Percentiles rank a stretch among this genome's conserved stretches.
Evolutionary conservation across 2,329 filamentous ascomycete genomes (phyloP).

Genomic region (Aspergillus jensenii): DNA sequence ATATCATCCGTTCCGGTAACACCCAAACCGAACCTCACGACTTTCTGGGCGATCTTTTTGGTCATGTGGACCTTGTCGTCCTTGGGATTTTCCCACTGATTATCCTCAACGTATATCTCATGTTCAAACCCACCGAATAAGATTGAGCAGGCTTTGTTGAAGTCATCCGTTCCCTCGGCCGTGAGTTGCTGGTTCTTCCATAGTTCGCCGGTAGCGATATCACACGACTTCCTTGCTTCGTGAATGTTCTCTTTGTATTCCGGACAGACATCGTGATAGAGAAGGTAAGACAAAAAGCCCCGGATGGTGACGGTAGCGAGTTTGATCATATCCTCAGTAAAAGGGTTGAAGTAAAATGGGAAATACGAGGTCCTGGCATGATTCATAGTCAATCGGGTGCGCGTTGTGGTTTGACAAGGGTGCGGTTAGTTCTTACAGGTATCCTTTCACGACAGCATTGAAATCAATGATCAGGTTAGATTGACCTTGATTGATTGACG

Average conservation of each 20-base stretch:
- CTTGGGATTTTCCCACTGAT: slow-evolving; percentile 41
- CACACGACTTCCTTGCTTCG: slow-evolving; percentile 66
- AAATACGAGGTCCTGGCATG: slow-evolving; percentile 55
- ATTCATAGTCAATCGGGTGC: slow-evolving; percentile 5
- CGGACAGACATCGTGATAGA: slow-evolving; percentile 80
- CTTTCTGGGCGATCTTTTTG: slow-evolving; percentile 47
- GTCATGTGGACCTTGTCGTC: slow-evolving; percentile 41
- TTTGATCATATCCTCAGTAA: slow-evolving; percentile 54
- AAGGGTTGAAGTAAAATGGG: slow-evolving; percentile 57
- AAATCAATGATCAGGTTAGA: slow-evolving; percentile 79
- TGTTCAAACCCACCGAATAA: slow-evolving; percentile 62
- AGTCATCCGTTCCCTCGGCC: slow-evolving; percentile 66
- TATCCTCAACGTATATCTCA: slow-evolving; percentile 41
- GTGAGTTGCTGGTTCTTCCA: slow-evolving; percentile 56
- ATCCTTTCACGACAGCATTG: slow-evolving; percentile 71
- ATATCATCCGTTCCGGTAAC: slow-evolving; percentile 45
- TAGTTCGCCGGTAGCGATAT: slow-evolving; percentile 66
- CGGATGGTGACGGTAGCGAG: slow-evolving; percentile 67
- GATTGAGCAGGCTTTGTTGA: slow-evolving; percentile 73
- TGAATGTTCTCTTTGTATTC: slow-evolving; percentile 71
- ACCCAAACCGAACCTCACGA: slow-evolving; percentile 52
- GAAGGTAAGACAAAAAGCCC: slow-evolving; percentile 86
- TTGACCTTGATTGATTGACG: slow-evolving; percentile 51
- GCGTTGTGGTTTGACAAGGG: not conserved
- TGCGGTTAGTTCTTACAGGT: slow-evolving; percentile 58